Percentiles rank a stretch among this genome's conserved stretches.
Evolutionary conservation across 2,329 filamentous ascomycete genomes (phyloP).

Genomic region (Fusarium phyllophilum): DNA sequence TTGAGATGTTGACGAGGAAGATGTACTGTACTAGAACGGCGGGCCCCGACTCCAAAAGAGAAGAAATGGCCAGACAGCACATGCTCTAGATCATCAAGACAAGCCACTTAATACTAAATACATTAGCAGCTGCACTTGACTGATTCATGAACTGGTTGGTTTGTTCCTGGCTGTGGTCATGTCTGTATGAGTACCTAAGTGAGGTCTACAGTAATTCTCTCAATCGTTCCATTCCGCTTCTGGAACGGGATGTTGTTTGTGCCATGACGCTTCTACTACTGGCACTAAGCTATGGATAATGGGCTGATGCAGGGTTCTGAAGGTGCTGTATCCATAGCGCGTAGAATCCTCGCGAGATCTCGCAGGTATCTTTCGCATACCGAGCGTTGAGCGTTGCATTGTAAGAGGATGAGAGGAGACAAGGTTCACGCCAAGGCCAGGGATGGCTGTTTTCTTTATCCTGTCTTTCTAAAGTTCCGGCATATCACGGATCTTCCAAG

Average conservation of each 20-base stretch:
- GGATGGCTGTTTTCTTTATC: neutral
- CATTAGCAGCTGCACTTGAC: conserved; percentile 8
- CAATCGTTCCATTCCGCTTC: conserved; percentile 41
- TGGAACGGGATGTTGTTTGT: conserved; percentile 33
- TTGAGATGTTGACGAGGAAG: neutral
- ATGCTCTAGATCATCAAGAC: neutral
- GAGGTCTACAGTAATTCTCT: conserved; percentile 11
- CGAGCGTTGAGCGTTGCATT: conserved; percentile 15
- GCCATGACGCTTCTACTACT: conserved; percentile 25
- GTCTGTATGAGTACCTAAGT: neutral
- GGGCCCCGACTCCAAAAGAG: conserved; percentile 9
- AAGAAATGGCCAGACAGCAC: conserved; percentile 25
- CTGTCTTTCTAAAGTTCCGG: neutral
- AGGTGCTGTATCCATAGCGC: conserved; percentile 21
- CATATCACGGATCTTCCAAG: neutral
- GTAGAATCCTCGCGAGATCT: conserved; percentile 9
- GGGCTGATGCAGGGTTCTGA: conserved; percentile 39
- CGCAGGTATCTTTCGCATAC: neutral
- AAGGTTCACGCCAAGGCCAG: conserved; percentile 14
- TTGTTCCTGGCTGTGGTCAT: neutral
- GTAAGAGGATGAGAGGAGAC: neutral
- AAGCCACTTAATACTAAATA: conserved; percentile 3
- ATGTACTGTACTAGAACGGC: conserved; percentile 3
- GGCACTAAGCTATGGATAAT: conserved; percentile 29
- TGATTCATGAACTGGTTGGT: neutral